Conservation (phyloP, 2,329 filamentous ascomycete species). For the Sclerotinia subarctica region DNA sequence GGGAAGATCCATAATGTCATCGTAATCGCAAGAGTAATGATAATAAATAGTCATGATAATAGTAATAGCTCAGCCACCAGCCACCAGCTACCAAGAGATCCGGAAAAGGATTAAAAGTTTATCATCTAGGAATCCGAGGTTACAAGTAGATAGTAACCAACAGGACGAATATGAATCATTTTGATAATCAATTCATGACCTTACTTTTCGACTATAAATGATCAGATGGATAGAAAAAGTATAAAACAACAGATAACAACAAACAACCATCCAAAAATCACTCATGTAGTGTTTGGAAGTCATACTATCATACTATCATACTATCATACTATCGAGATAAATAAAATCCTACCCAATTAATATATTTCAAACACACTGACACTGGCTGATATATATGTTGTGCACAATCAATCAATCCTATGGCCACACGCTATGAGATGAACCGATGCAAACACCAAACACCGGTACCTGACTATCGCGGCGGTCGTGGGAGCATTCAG, state of each 20-base stretch:
- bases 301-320: no score
- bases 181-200: not conserved
- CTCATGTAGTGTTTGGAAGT: not conserved
- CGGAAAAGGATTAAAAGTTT: not conserved
- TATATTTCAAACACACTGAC: not conserved
- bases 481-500: not conserved
- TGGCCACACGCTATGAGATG: not conserved
- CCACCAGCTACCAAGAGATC: not conserved
- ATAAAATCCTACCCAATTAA: not conserved
- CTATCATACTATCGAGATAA: no score
- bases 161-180: not conserved
- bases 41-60: no score
- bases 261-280: not conserved
- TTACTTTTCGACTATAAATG: no score
- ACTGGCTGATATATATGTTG: not conserved
- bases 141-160: no score
- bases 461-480: not conserved
- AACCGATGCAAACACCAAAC: conserved; percentile 1
- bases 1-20: not conserved
- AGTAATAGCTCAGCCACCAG: not conserved
- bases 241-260: not conserved
- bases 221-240: not conserved
- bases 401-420: not conserved
- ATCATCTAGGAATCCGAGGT: not conserved
- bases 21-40: no score